These are phyloP conservation scores for Fomitopsis pulvina DNA, from an alignment of 768 basidiomycete genomes.

Conservation along the genomic window DNA sequence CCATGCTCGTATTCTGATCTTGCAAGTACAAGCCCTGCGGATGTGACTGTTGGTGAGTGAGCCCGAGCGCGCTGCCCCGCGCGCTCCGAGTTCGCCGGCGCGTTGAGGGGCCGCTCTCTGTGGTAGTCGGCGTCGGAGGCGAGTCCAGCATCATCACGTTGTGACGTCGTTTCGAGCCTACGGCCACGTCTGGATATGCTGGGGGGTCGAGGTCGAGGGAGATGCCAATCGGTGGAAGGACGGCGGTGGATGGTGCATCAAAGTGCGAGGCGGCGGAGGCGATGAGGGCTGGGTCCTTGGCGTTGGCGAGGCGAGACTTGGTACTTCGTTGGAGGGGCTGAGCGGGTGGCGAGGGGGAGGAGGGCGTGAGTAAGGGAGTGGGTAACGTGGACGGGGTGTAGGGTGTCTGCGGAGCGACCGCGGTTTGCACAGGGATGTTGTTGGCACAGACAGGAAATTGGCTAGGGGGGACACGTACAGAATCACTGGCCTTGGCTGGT, in stretches of 20 bases:
- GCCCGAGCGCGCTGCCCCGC: slow-evolving; percentile 27
- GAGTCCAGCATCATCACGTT: slow-evolving; percentile 73
- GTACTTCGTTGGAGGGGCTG: slow-evolving; percentile 20
- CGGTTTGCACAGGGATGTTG: slow-evolving; percentile 15
- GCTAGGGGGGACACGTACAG: slow-evolving; percentile 1
- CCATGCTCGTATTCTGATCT: slow-evolving; percentile 25
- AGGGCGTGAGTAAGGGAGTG: slow-evolving; percentile 8
- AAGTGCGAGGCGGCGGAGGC: slow-evolving; percentile 20
- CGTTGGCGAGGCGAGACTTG: slow-evolving; percentile 25
- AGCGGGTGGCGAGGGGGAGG: slow-evolving; percentile 14
- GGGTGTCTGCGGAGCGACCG: slow-evolving; percentile 18
- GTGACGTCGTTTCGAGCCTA: slow-evolving; percentile 69
- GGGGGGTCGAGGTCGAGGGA: neutral
- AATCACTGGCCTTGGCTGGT: slow-evolving; percentile 1
- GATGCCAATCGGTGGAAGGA: slow-evolving; percentile 2
- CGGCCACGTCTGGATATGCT: slow-evolving; percentile 33
- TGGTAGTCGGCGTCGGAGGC: slow-evolving; percentile 26
- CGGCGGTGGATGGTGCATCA: slow-evolving; percentile 9
- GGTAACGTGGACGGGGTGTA: slow-evolving; percentile 21
- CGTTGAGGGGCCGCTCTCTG: slow-evolving; percentile 28
- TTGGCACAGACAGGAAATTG: neutral
- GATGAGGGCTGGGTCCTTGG: slow-evolving; percentile 24
- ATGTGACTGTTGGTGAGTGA: slow-evolving; percentile 25
- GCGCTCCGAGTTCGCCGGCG: slow-evolving; percentile 53
- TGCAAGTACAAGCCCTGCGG: slow-evolving; percentile 25